Base-by-base conservation (phyloP, 805 yeast species). In the Metschnikowia bowlesiae region DNA sequence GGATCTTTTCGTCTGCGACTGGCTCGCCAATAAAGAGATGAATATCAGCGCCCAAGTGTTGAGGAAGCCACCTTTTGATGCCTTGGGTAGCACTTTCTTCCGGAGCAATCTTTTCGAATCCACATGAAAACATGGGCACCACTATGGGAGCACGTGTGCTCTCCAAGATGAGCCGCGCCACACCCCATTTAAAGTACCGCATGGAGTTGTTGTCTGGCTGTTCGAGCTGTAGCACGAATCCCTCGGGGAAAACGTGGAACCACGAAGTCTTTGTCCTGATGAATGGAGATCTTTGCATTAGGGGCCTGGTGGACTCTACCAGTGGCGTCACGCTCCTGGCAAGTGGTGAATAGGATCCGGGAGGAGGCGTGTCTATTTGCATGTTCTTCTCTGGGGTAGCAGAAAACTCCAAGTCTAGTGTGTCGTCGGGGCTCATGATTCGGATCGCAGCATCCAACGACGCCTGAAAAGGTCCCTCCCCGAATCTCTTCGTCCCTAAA, bases 171-270 rank as follows among this genome's bases (percentile, higher is more conserved):
- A 91, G 64, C 57, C 99, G 76, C 2, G 96, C 81, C 1, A 90
- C 83, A 0, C 99, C 99, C 98, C 98, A 92, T 63, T 88, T 85
- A 75, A 94, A 92, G 67, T 88, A 92, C 54, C 97, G 75, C 94
- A 94, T 88, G 3, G 97, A 89, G 57, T 89, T 87, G 45, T 79
- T 75, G 63, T 81, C 83, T 0, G 97, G 97, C 34, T 85, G 83
- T 53, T 83, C 78, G 44, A 88, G 65, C 65, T 94, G 99, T 47
- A 92, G 79, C 4, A 92, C 98, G 64, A 85, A 89, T 0, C 96
- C 96, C 66, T 92, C 99, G 0, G 99, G 99, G 67, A 89, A 92
- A 4, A 90, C 82, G 64, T 92, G 98, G 51, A 94, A 81, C 98
- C 98, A 92, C 0, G 89, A 82, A 0, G 94, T 85, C 51, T 79